Conservation (phyloP, 805 yeast genomes). For the Kodamaea fukazawae region DNA sequence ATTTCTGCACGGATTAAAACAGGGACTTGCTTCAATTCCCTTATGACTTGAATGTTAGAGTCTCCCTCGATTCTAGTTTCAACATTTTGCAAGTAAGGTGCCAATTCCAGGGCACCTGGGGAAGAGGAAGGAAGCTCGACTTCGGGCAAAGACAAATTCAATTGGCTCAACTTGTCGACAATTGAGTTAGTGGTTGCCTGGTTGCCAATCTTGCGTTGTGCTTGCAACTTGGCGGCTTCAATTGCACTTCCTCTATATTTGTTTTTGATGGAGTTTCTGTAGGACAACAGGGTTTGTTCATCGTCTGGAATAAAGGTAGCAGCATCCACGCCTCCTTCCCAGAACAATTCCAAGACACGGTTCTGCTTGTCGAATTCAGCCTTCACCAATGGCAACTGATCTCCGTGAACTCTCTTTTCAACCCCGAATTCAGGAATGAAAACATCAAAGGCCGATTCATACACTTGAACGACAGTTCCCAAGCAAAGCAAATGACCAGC, state of each 20-base stretch:
- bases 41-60: slow-evolving; percentile 71
- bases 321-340: slow-evolving; percentile 92
- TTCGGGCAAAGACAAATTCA: slow-evolving; percentile 53
- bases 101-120: slow-evolving; percentile 33
- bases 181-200: slow-evolving; percentile 38
- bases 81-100: slow-evolving; percentile 57
- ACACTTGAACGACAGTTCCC: slow-evolving; percentile 88
- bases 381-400: slow-evolving; percentile 85
- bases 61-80: slow-evolving; percentile 61
- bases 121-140: slow-evolving; percentile 15
- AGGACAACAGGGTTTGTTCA: slow-evolving; percentile 73
- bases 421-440: slow-evolving; percentile 90
- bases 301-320: slow-evolving; percentile 92
- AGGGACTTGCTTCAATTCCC: slow-evolving; percentile 76
- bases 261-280: slow-evolving; percentile 74
- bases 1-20: slow-evolving; percentile 84
- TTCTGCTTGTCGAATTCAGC: slow-evolving; percentile 82
- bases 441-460: slow-evolving; percentile 94
- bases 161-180: slow-evolving; percentile 43
- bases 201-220: slow-evolving; percentile 30
- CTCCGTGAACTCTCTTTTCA: slow-evolving; percentile 95
- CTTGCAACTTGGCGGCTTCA: slow-evolving; percentile 66
- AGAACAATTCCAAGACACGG: slow-evolving; percentile 73
- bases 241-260: slow-evolving; percentile 69
- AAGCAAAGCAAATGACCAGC: slow-evolving; percentile 81